Conservation (phyloP, 352 stramenopile genomes). For the Phytophthora pisi region DNA sequence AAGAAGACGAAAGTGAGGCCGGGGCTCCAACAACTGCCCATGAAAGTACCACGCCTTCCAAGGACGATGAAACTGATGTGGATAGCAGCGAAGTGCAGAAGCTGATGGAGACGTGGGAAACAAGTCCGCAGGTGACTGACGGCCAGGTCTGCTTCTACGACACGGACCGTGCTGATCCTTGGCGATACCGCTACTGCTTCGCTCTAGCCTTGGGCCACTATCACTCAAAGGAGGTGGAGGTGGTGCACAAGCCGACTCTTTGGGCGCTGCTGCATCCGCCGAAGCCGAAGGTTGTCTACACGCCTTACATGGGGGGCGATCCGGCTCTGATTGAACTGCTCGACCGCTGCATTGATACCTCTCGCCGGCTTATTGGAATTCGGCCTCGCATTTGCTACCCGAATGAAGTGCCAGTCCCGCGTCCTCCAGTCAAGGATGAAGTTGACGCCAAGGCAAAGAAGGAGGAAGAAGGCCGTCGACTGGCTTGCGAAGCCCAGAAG, state of each 20-base stretch:
- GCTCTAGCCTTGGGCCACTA: conserved; percentile 61
- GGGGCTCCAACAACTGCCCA: conserved; percentile 13
- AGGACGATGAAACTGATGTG: not conserved
- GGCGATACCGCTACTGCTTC: conserved; percentile 70
- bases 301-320: conserved; percentile 59
- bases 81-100: conserved; percentile 13
- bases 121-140: conserved; percentile 58
- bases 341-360: conserved; percentile 67
- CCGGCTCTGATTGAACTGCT: conserved; percentile 56
- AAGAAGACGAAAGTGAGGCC: conserved; percentile 11
- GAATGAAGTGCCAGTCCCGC: conserved; percentile 50
- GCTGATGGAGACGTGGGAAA: conserved; percentile 25
- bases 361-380: conserved; percentile 49
- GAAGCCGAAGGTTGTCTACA: conserved; percentile 54
- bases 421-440: conserved; percentile 19
- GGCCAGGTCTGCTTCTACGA: conserved; percentile 78
- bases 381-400: conserved; percentile 48
- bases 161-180: conserved; percentile 54
- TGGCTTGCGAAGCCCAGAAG: conserved; percentile 71
- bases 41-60: conserved; percentile 3
- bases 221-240: conserved; percentile 49
- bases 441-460: conserved; percentile 41
- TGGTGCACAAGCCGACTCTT: conserved; percentile 51
- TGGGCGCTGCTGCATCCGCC: conserved; percentile 32
- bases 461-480: conserved; percentile 58